Percentiles rank a stretch among this genome's conserved stretches.
These are phyloP conservation scores for Penicillium macrosclerotiorum DNA, from an alignment of 495 filamentous ascomycete genomes.

Conservation along the genomic window DNA sequence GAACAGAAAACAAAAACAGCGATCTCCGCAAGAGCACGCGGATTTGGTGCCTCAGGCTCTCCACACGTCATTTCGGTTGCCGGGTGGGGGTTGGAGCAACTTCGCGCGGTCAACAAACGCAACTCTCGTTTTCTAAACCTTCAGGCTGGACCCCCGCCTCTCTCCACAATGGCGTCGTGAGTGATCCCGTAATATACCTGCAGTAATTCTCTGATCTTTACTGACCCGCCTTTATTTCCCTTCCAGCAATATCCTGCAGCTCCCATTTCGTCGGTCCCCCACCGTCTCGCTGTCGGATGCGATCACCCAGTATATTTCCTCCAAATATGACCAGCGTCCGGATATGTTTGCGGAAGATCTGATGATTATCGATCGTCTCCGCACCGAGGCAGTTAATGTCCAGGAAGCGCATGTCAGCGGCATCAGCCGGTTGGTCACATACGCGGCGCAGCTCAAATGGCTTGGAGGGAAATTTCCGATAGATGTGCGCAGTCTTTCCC, in stretches of 20 bases:
- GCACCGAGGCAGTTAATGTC: conserved; percentile 79
- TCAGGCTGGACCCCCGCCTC: conserved; percentile 11
- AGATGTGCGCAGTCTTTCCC: conserved; percentile 61
- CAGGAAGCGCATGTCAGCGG: conserved; percentile 89
- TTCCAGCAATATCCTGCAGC: conserved; percentile 52
- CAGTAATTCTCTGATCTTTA: background rate
- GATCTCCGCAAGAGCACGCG: no score
- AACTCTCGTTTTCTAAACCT: conserved; percentile 12
- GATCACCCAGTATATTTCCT: conserved; percentile 94
- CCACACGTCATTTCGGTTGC: conserved; percentile 41
- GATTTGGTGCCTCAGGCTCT: conserved; percentile 22
- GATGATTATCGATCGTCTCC: conserved; percentile 77
- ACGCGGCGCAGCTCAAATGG: conserved; percentile 93
- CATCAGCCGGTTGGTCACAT: conserved; percentile 78
- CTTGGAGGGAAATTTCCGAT: conserved; percentile 94
- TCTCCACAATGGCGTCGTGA: conserved; percentile 44
- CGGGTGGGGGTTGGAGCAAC: conserved; percentile 28
- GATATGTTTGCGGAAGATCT: conserved; percentile 95
- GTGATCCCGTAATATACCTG: conserved; percentile 21
- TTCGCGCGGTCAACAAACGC: conserved; percentile 39
- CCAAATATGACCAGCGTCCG: conserved; percentile 98
- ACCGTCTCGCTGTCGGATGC: conserved; percentile 72
- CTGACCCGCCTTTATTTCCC: background rate
- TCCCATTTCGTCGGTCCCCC: conserved; percentile 87
- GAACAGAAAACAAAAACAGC: no score